phyloP scores from a whole-genome alignment of 2,329 filamentous ascomycete species.

The Sporothrix brunneoviolacea region DNA sequence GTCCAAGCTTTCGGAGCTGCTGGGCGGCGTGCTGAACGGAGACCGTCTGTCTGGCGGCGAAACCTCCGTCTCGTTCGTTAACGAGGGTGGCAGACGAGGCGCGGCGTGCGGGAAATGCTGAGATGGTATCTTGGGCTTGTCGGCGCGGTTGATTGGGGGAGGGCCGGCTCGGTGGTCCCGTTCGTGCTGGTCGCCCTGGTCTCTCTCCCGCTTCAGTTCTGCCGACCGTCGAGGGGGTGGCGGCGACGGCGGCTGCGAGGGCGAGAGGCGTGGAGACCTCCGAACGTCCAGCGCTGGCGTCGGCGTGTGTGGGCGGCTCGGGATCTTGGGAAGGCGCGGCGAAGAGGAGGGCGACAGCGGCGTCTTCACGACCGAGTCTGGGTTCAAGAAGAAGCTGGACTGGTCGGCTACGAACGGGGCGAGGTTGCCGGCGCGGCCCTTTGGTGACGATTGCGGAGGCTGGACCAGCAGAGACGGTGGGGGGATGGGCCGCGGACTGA shows the following conservation, averaged over 20 bases:
- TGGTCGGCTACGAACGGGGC: constrained; percentile 32
- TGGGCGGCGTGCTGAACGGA: constrained; percentile 81
- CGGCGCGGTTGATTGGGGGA: constrained; percentile 72
- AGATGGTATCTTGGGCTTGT: constrained; percentile 48
- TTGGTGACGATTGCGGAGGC: constrained; percentile 63
- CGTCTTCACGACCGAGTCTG: constrained; percentile 37
- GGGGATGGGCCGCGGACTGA: constrained; percentile 36
- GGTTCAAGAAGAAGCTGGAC: constrained; percentile 42
- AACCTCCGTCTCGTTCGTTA: not conserved
- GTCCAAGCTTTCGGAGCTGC: constrained; percentile 57
- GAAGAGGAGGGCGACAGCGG: constrained; percentile 35
- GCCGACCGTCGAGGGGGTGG: constrained; percentile 58
- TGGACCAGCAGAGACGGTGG: constrained; percentile 63
- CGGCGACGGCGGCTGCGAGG: constrained; percentile 53
- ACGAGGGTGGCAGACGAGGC: not conserved
- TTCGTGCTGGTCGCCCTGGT: constrained; percentile 21
- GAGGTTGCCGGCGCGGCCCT: constrained; percentile 30
- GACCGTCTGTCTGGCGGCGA: constrained; percentile 37
- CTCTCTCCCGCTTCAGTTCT: constrained; percentile 47
- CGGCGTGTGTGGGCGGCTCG: constrained; percentile 51
- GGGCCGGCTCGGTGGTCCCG: constrained; percentile 42
- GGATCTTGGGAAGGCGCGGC: constrained; percentile 44
- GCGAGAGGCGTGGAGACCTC: constrained; percentile 41
- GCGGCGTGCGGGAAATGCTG: constrained; percentile 13
- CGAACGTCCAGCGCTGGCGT: constrained; percentile 44